phyloP scores from a whole-genome alignment of 352 stramenopile species.

The Globisporangium lucens region DNA sequence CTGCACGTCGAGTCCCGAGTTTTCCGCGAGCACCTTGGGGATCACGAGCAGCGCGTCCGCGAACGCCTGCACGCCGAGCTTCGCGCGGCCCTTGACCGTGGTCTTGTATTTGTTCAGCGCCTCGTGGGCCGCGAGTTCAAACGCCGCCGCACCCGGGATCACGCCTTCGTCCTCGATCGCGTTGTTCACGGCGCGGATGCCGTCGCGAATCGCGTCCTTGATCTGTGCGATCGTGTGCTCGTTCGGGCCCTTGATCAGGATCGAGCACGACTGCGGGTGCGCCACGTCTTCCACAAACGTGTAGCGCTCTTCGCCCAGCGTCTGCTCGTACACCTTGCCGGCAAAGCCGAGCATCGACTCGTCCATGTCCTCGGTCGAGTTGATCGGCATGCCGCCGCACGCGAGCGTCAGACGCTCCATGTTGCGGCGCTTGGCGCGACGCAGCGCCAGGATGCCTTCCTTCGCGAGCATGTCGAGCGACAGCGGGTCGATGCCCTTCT shows the following conservation, averaged over 20 bases:
- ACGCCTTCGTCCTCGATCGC: conserved; percentile 96
- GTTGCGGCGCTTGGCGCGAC: conserved; percentile 98
- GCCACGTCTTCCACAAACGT: conserved; percentile 99
- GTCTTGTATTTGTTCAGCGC: conserved; percentile 84
- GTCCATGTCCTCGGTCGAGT: conserved; percentile 98
- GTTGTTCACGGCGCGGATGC: conserved; percentile 98
- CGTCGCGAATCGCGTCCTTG: conserved; percentile 98
- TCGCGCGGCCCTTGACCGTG: conserved; percentile 93
- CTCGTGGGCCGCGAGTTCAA: conserved; percentile 94
- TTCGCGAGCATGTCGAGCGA: conserved; percentile 99
- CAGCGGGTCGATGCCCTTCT: conserved; percentile 99
- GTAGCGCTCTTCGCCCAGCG: conserved; percentile 98
- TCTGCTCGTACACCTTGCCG: conserved; percentile 97
- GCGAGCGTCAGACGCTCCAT: conserved; percentile 99
- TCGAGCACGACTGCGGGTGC: conserved; percentile 96
- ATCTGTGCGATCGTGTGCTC: conserved; percentile 98
- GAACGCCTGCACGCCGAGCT: conserved; percentile 98
- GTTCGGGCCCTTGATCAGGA: conserved; percentile 99
- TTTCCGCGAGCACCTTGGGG: conserved; percentile 96
- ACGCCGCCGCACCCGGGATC: conserved; percentile 95
- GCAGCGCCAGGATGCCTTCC: conserved; percentile 97
- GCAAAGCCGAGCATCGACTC: conserved; percentile 95
- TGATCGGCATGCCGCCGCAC: conserved; percentile 97
- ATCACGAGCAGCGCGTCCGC: conserved; percentile 97
- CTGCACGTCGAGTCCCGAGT: conserved; percentile 88